A percentile compares a stretch with the other conserved stretches of the same genome.
Conservation (phyloP, 306 rosid species). For the Prunus salicina region DNA sequence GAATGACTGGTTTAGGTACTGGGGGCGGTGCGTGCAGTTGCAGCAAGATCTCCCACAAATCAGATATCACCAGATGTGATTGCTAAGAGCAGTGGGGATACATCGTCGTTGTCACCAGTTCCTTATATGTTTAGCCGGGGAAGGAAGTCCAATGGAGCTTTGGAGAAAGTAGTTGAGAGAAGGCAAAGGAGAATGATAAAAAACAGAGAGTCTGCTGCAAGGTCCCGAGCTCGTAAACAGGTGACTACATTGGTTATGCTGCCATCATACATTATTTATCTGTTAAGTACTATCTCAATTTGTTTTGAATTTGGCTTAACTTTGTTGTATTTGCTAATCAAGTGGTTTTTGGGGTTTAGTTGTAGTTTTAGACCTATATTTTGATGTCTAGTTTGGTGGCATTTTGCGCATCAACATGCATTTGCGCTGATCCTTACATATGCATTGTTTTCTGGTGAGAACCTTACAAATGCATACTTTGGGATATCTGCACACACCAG, state of each 20-base stretch:
- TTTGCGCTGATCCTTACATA: not conserved
- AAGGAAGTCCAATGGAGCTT: constrained; percentile 47
- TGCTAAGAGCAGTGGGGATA: constrained; percentile 34
- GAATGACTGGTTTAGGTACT: constrained; percentile 49
- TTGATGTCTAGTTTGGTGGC: constrained; percentile 2
- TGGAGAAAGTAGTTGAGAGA: constrained; percentile 91
- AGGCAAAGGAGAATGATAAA: constrained; percentile 96
- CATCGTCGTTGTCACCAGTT: constrained; percentile 54
- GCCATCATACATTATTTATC: constrained; percentile 2
- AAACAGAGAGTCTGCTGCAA: constrained; percentile 95
- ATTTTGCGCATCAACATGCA: constrained; percentile 2
- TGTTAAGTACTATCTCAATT: not conserved
- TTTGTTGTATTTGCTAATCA: not conserved
- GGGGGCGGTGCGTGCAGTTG: constrained; percentile 36
- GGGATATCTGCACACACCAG: not conserved
- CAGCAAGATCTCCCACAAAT: constrained; percentile 46
- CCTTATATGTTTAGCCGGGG: constrained; percentile 67
- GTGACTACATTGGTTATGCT: constrained; percentile 29
- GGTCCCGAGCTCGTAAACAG: constrained; percentile 99
- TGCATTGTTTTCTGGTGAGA: not conserved
- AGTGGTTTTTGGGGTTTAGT: not conserved
- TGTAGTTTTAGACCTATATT: not conserved
- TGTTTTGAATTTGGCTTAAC: not conserved
- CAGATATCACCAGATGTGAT: constrained; percentile 55
- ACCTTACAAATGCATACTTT: constrained; percentile 2